Evolutionary conservation across 371 early-diverging fungal species (phyloP).

Genomic region (Mucor irregularis): DNA sequence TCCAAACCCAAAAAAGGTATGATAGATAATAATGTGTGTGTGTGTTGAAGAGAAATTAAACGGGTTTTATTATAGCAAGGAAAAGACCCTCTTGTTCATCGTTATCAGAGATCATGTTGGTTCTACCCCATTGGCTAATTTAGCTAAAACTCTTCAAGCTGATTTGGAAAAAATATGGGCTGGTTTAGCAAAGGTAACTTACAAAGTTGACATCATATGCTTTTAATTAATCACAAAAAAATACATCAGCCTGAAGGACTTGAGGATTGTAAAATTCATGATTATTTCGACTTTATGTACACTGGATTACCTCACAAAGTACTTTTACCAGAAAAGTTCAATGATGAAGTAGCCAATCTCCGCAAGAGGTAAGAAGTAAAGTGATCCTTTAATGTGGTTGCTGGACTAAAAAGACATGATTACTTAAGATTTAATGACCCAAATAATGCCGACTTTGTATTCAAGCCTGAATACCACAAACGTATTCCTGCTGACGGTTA

Average conservation of each 20-base stretch:
- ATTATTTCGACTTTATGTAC: conserved; percentile 93
- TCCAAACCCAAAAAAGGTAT: conserved; percentile 74
- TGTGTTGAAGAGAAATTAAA: not conserved
- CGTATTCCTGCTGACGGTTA: conserved; percentile 96
- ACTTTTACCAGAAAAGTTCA: conserved; percentile 83
- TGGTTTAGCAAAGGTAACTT: conserved; percentile 73
- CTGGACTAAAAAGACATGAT: not conserved
- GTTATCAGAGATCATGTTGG: conserved; percentile 96
- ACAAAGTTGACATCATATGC: not conserved
- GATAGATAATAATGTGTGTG: too few species aligned
- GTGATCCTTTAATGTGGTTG: too few species aligned
- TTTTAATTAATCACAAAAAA: not conserved
- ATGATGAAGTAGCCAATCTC: conserved; percentile 66
- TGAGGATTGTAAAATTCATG: conserved; percentile 75
- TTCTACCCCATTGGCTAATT: conserved; percentile 80
- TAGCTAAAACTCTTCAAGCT: conserved; percentile 75
- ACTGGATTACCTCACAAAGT: conserved; percentile 93
- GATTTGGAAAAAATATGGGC: conserved; percentile 94
- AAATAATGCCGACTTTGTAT: conserved; percentile 73
- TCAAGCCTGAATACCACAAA: conserved; percentile 85
- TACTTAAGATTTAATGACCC: conserved; percentile 71
- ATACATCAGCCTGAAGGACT: conserved; percentile 72
- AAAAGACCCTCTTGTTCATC: conserved; percentile 91
- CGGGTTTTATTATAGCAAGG: conserved; percentile 41
- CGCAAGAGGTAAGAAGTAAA: conserved; percentile 57